These are phyloP conservation scores for Anthoceros angustus DNA, from an alignment of 225 moss, liverwort and hornwort species.

Conservation along the genomic window DNA sequence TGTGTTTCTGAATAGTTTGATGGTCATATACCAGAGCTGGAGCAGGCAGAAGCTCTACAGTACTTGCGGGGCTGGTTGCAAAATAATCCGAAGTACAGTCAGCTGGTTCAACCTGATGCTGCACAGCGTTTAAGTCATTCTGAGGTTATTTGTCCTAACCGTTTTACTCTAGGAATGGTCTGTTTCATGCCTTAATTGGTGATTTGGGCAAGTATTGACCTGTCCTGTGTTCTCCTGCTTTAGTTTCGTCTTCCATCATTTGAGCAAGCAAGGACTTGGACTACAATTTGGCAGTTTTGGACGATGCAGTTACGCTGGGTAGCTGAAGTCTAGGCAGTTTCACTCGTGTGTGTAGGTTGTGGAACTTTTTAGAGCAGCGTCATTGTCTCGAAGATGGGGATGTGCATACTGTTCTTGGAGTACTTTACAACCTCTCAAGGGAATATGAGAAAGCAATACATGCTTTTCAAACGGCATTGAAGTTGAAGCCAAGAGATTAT, in stretches of 20 bases:
- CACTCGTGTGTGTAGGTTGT: conserved; percentile 34
- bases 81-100: conserved; percentile 68
- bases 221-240: too few species aligned
- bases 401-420: conserved; percentile 78
- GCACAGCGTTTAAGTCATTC: conserved; percentile 29
- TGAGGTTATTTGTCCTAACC: conserved; percentile 29
- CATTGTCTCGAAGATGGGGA: conserved; percentile 76
- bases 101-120: conserved; percentile 44
- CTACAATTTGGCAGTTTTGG: too few species aligned
- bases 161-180: not conserved
- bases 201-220: too few species aligned
- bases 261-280: too few species aligned
- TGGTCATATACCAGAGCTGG: conserved; percentile 44
- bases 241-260: too few species aligned
- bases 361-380: conserved; percentile 57
- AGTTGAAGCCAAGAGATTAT: conserved; percentile 96
- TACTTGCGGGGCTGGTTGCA: conserved; percentile 87
- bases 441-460: conserved; percentile 75
- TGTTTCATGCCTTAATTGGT: not conserved
- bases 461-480: conserved; percentile 64
- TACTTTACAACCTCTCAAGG: conserved; percentile 84
- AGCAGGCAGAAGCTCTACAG: conserved; percentile 83
- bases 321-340: not conserved
- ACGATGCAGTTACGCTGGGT: too few species aligned
- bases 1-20: conserved; percentile 7